Percentiles rank a stretch among this genome's conserved stretches.
These are phyloP conservation scores for Metschnikowia baotianmanensis DNA, from an alignment of 805 yeast species.

Conservation along the genomic window DNA sequence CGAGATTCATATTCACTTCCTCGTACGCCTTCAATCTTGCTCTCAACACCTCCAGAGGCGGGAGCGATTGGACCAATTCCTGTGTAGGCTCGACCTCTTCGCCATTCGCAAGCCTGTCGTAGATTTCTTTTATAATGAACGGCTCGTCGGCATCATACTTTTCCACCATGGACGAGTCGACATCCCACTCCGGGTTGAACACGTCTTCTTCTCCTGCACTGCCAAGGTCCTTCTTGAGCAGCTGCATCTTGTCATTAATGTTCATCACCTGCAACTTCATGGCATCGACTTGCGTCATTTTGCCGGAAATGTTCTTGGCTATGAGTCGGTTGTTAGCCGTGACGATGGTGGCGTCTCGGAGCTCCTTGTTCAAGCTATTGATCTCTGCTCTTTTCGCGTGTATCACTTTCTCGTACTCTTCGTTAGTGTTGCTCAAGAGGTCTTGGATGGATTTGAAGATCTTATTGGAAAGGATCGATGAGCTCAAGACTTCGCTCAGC, in stretches of 20 bases:
- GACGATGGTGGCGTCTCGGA: conserved; percentile 39
- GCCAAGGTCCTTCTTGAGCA: conserved; percentile 22
- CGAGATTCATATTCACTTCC: conserved; percentile 60
- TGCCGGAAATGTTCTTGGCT: conserved; percentile 36
- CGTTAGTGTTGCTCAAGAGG: conserved; percentile 34
- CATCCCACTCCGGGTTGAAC: conserved; percentile 44
- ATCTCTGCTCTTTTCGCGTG: conserved; percentile 37
- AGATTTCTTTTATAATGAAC: conserved; percentile 65
- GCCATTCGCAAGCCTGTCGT: conserved; percentile 43
- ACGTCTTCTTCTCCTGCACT: conserved; percentile 21
- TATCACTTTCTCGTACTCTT: conserved; percentile 38
- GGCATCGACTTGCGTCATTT: conserved; percentile 44
- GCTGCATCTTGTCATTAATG: conserved; percentile 35
- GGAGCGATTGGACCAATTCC: conserved; percentile 35
- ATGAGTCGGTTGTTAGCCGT: conserved; percentile 43
- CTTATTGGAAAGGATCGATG: conserved; percentile 26
- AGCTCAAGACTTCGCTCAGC: conserved; percentile 13
- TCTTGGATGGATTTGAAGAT: conserved; percentile 41
- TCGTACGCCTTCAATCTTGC: conserved; percentile 83
- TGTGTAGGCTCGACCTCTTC: conserved; percentile 28
- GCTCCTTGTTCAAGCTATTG: conserved; percentile 31
- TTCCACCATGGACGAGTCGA: conserved; percentile 60
- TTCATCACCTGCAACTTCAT: conserved; percentile 48
- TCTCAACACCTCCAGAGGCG: conserved; percentile 49
- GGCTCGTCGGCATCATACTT: conserved; percentile 89